A percentile compares a stretch with the other conserved stretches of the same genome.
These are phyloP conservation scores for Eucalyptus brandiana DNA, from an alignment of 345 rosid genomes.

Conservation along the genomic window DNA sequence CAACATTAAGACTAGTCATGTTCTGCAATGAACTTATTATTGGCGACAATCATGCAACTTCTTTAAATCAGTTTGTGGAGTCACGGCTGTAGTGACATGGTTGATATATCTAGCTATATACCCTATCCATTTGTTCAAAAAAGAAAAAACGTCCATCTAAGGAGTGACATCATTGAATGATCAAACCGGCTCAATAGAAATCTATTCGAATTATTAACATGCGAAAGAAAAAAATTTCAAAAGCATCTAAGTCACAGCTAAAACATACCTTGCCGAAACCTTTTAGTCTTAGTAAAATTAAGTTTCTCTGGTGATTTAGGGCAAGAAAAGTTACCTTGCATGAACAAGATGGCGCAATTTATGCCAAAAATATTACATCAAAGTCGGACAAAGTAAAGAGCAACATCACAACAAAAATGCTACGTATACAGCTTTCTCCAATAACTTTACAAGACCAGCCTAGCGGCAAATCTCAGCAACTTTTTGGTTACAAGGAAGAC, in stretches of 20 bases:
- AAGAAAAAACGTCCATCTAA: background rate
- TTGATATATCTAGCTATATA: background rate
- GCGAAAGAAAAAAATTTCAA: background rate
- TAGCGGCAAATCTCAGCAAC: too few species aligned
- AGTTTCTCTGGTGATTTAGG: conserved; percentile 80
- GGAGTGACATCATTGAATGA: background rate
- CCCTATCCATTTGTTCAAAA: background rate
- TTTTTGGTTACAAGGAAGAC: too few species aligned
- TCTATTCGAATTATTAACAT: background rate
- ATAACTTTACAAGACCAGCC: too few species aligned
- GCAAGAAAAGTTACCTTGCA: conserved; percentile 60
- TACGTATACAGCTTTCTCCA: too few species aligned
- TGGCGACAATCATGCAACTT: too few species aligned
- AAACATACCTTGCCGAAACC: conserved; percentile 29
- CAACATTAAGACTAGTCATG: too few species aligned
- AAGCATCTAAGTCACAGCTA: background rate
- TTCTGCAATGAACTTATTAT: too few species aligned
- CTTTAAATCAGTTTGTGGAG: too few species aligned
- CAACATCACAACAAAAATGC: background rate
- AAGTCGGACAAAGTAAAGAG: background rate
- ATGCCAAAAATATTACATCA: background rate
- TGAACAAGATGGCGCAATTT: background rate
- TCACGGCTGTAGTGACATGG: too few species aligned
- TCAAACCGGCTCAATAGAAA: background rate
- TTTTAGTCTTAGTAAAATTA: conserved; percentile 43